phyloP scores from a whole-genome alignment of 345 rosid species.

The Capsella bursapastoris region DNA sequence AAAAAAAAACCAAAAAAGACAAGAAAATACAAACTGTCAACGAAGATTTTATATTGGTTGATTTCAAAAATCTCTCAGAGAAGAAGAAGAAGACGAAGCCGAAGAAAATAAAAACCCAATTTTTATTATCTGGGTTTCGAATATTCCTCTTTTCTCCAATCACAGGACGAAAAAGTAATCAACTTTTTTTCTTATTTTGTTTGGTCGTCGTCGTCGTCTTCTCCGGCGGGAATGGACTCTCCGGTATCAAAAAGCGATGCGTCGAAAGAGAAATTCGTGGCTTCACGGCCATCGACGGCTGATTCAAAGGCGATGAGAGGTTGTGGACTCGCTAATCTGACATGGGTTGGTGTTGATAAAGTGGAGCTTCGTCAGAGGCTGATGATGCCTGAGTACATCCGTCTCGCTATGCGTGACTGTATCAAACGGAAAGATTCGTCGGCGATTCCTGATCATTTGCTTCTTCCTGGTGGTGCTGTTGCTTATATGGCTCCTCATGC shows the following conservation, averaged over 20 bases:
- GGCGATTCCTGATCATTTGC: slow-evolving; percentile 43
- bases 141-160: slow-evolving; percentile 39
- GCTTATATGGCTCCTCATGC: slow-evolving; percentile 62
- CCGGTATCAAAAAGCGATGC: slow-evolving; percentile 29
- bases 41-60: slow-evolving; percentile 27
- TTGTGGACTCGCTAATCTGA: slow-evolving; percentile 71
- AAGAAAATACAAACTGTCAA: slow-evolving; percentile 39
- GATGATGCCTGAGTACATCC: slow-evolving; percentile 76
- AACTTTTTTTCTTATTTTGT: neutral
- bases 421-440: slow-evolving; percentile 60
- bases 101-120: slow-evolving; percentile 1
- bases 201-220: neutral
- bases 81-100: neutral
- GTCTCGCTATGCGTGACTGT: slow-evolving; percentile 70
- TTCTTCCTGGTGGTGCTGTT: slow-evolving; percentile 42
- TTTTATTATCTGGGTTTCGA: slow-evolving; percentile 38
- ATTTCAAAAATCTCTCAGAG: slow-evolving; percentile 19
- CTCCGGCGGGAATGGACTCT: slow-evolving; percentile 42
- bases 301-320: slow-evolving; percentile 53
- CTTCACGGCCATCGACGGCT: slow-evolving; percentile 52
- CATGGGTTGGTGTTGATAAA: slow-evolving; percentile 72
- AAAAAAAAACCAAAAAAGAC: slow-evolving; percentile 3
- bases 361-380: slow-evolving; percentile 64
- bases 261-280: slow-evolving; percentile 55
- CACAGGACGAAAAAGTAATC: slow-evolving; percentile 30